Base-by-base conservation (phyloP, 306 rosid genomes). In the Pterocarpus santalinus region DNA sequence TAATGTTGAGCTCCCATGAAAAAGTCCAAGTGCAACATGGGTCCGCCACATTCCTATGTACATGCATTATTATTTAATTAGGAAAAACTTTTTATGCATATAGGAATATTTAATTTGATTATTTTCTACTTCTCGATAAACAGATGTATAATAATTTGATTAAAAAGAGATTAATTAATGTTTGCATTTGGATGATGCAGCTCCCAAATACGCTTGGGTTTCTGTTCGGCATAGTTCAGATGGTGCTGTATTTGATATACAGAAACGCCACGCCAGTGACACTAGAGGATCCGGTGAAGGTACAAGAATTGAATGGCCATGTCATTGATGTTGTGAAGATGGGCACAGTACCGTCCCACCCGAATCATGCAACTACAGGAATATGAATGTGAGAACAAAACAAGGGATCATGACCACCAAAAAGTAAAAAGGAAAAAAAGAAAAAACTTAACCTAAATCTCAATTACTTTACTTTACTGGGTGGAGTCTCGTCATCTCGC, bases 141-240 rank as follows among this genome's bases (percentile, higher is more conserved):
- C 33, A 33, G 3, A 56, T 58, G 41, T 5, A 28, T 14, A 60
- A 15, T 65, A 63, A 66, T 46, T 44, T 46, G 72, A 47, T 46
- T 33, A 9, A 53, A 47, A 41, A 34, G 32, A 7, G 7, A 79
- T 80, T 34, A 14, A 30, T 3, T 53, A 69, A 64, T 36, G 57
- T 32, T 77, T 62, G 11, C 4, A 14, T 43, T 73, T 85, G 28
- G 32, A 77, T 75, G 41, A 15, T 77, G 80, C 90, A 94, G 98
- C 86, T 95, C 0, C 99, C 99, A 41, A 95, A 95, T 39, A 81
- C 91, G 5, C 87, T 95, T 5, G 99, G 99, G 6, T 89, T 95
- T 83, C n/a, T 95, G 52, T 95, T 90, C 17, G 99, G 99, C 36
- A 81, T 91, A 53, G 88, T 83, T 57, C 99, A 95, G 83, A 95